A percentile compares a stretch with the other conserved stretches of the same genome.
phyloP scores from a whole-genome alignment of 2,329 filamentous ascomycete species.

The Cladosporium sp. region DNA sequence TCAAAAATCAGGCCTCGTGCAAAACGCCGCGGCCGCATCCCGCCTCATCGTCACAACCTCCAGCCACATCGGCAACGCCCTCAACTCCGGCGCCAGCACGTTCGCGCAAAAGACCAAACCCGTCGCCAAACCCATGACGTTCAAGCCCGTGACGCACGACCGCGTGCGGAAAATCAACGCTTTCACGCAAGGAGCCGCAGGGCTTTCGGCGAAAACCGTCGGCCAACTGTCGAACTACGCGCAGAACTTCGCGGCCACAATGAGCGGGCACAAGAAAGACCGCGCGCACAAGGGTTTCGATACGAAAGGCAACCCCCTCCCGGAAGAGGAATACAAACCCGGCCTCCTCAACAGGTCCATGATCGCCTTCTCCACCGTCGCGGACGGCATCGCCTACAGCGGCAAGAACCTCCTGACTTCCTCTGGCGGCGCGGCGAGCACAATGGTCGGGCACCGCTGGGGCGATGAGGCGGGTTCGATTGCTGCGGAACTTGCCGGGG shows the following conservation, averaged over 20 bases:
- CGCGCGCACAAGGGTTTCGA: constrained; percentile 57
- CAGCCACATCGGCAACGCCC: constrained; percentile 68
- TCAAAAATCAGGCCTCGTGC: constrained; percentile 77
- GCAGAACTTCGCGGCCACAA: constrained; percentile 78
- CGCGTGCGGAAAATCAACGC: constrained; percentile 84
- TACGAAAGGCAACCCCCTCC: constrained; percentile 60
- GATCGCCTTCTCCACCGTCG: constrained; percentile 93
- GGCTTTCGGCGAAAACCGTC: constrained; percentile 78
- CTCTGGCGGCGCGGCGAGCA: constrained; percentile 72
- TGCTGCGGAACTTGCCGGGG: constrained; percentile 69
- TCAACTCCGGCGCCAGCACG: constrained; percentile 71
- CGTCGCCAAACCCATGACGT: constrained; percentile 74
- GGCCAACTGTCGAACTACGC: constrained; percentile 77
- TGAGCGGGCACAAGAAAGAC: constrained; percentile 59
- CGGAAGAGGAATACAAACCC: constrained; percentile 65
- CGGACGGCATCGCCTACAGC: constrained; percentile 87
- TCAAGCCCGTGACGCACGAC: constrained; percentile 76
- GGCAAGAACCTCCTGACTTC: constrained; percentile 72
- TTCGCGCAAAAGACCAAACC: constrained; percentile 80
- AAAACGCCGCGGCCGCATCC: constrained; percentile 80
- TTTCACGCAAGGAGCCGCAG: constrained; percentile 74
- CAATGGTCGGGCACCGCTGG: constrained; percentile 84
- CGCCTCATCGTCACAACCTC: constrained; percentile 88
- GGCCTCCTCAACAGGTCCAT: constrained; percentile 91
- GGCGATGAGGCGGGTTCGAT: constrained; percentile 79